Evolutionary conservation across 352 stramenopile genomes (phyloP).

Genomic region (Elongisporangium senticosum): DNA sequence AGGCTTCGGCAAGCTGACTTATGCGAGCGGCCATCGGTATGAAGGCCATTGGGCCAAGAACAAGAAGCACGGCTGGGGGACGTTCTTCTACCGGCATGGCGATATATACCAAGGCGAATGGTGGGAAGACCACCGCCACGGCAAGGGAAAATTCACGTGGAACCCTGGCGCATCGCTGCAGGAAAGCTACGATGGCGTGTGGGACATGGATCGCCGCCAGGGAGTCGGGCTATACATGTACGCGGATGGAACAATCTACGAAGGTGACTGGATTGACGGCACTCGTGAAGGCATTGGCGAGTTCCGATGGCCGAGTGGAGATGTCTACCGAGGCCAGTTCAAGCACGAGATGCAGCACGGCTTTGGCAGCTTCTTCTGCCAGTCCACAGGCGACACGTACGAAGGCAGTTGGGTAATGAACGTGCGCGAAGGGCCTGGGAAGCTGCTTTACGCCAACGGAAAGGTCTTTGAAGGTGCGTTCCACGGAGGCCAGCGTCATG

Average conservation of each 20-base stretch:
- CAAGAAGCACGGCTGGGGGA: constrained; percentile 75
- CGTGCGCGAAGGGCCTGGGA: constrained; percentile 70
- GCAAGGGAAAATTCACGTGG: constrained; percentile 56
- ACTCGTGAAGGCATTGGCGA: constrained; percentile 67
- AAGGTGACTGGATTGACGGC: constrained; percentile 59
- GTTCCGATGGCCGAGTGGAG: constrained; percentile 83
- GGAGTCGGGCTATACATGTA: constrained; percentile 61
- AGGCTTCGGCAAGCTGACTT: constrained; percentile 47
- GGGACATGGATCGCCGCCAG: constrained; percentile 55
- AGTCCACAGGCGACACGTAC: constrained; percentile 44
- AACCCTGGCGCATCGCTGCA: constrained; percentile 39
- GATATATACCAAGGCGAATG: constrained; percentile 80
- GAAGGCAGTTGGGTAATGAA: constrained; percentile 81
- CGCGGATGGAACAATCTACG: constrained; percentile 49
- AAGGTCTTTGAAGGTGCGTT: constrained; percentile 87
- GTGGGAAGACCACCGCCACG: constrained; percentile 49
- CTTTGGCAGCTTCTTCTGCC: constrained; percentile 57
- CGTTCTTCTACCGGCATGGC: constrained; percentile 75
- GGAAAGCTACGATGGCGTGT: constrained; percentile 78
- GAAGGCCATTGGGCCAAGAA: constrained; percentile 56
- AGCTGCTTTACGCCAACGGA: constrained; percentile 69
- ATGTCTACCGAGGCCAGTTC: constrained; percentile 82
- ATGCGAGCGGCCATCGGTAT: constrained; percentile 64
- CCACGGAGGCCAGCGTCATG: constrained; percentile 65
- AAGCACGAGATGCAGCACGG: constrained; percentile 77